These are phyloP conservation scores for Desmodesmus armatus DNA, from an alignment of 139 green algal genomes.

Conservation along the genomic window DNA sequence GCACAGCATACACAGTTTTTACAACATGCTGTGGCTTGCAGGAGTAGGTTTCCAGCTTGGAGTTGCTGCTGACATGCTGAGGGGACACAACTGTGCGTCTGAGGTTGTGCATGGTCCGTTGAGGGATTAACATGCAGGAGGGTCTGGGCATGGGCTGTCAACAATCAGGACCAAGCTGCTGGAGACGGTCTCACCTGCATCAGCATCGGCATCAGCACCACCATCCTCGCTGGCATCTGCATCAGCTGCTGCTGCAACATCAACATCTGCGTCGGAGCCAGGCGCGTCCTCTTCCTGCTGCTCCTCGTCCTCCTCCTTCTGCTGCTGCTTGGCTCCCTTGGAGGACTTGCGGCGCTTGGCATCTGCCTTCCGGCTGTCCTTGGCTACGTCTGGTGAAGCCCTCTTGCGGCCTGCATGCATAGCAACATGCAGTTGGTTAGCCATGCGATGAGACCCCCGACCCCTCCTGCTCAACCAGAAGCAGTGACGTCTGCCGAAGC, in stretches of 20 bases:
- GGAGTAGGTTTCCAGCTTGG: no score
- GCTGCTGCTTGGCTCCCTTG: not conserved
- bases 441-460: not conserved
- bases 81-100: no score
- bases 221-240: not conserved
- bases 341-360: not conserved
- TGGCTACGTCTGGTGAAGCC: not conserved
- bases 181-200: no score
- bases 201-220: no score
- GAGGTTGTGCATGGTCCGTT: no score
- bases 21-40: no score
- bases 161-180: no score
- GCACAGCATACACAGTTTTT: no score
- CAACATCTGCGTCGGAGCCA: not conserved
- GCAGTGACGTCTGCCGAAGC: not conserved
- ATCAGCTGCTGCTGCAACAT: not conserved
- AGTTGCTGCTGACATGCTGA: no score
- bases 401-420: constrained; percentile 10
- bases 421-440: not conserved
- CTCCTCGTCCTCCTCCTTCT: not conserved
- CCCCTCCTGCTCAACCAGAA: not conserved
- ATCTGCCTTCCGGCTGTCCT: not conserved
- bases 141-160: no score
- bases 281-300: not conserved
- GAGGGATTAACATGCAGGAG: no score